Conservation (phyloP, 106 monocot genomes). For the Alisma plantagoaquatica region DNA sequence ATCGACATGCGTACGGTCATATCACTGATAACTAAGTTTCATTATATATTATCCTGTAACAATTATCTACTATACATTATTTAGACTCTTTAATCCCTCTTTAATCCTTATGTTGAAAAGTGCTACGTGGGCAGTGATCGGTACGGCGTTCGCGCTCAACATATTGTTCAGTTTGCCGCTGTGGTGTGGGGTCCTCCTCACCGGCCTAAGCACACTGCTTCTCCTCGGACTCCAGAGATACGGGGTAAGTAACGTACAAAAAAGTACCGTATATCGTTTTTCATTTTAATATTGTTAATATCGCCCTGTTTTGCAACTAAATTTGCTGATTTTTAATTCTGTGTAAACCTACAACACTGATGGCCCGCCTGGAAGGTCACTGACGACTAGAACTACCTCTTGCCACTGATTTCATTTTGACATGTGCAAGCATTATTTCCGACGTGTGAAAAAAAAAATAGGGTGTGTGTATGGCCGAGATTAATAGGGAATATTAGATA, state of each 20-base stretch:
- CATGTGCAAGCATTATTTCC: too few relatives aligned
- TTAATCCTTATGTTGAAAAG: background rate
- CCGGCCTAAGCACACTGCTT: slow-evolving; percentile 61
- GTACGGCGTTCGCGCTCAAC: too few relatives aligned
- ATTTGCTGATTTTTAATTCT: background rate
- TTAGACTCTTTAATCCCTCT: background rate
- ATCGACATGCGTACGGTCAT: too few relatives aligned
- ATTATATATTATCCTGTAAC: background rate
- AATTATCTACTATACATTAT: background rate
- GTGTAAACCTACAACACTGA: too few relatives aligned
- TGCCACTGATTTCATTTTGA: too few relatives aligned
- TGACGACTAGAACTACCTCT: too few relatives aligned
- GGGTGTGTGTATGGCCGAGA: too few relatives aligned
- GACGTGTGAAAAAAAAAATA: too few relatives aligned
- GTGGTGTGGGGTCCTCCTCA: slow-evolving; percentile 58
- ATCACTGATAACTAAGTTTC: background rate
- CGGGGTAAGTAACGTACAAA: slow-evolving; percentile 44
- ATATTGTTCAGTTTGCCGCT: slow-evolving; percentile 56
- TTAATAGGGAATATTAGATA: too few relatives aligned
- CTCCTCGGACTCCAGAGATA: slow-evolving; percentile 69
- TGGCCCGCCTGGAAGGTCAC: too few relatives aligned
- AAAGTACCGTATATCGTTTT: background rate
- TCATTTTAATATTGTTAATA: background rate
- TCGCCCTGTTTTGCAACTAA: background rate
- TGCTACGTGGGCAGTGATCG: too few relatives aligned